These are phyloP conservation scores for Alloteropsis semialata DNA, from an alignment of 176 grass and related monocot species.

Conservation along the genomic window DNA sequence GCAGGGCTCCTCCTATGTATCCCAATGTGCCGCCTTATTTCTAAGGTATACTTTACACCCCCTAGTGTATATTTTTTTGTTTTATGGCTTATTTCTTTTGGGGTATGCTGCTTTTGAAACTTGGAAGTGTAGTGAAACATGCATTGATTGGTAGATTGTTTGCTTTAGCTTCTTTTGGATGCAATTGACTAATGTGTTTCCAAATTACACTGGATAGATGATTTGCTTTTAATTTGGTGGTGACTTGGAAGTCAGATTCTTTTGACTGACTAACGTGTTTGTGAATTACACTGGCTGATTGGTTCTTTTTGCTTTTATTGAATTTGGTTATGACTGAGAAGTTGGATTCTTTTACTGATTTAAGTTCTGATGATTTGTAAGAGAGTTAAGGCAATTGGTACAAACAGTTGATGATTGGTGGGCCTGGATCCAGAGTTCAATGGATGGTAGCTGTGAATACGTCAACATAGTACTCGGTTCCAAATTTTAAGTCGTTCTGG, in stretches of 20 bases:
- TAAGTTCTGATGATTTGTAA: not conserved
- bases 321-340: slow-evolving; percentile 1
- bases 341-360: not conserved
- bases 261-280: slow-evolving; percentile 2
- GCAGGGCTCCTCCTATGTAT: slow-evolving; percentile 59
- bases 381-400: not conserved
- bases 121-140: not conserved
- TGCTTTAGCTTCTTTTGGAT: not conserved
- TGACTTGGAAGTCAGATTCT: not conserved
- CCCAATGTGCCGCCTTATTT: slow-evolving; percentile 84
- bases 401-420: not conserved
- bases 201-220: not conserved
- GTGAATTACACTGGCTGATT: not conserved
- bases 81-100: not conserved
- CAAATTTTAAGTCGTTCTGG: too few species aligned
- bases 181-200: slow-evolving; percentile 1
- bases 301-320: not conserved
- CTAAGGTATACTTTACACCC: slow-evolving; percentile 59
- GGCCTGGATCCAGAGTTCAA: not conserved
- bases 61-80: not conserved
- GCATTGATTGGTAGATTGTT: not conserved
- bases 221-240: not conserved
- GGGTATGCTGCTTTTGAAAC: slow-evolving; percentile 6
- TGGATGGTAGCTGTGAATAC: slow-evolving; percentile 7
- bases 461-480: not conserved